Conservation (phyloP, 2,329 filamentous ascomycete species). For the Thelonectria olida region DNA sequence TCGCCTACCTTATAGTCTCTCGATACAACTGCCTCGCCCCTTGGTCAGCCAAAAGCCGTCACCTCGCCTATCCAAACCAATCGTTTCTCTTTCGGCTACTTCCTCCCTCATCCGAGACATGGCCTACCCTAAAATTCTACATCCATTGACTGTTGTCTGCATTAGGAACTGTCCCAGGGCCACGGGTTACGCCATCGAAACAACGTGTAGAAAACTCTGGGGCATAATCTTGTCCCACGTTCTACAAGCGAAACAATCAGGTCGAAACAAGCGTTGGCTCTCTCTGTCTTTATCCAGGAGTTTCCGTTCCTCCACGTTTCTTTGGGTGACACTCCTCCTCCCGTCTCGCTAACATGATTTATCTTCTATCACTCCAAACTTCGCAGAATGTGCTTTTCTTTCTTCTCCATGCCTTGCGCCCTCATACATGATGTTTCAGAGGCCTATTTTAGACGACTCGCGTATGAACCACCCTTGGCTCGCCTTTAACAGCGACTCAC, state of each 20-base stretch:
- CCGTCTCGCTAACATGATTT: not conserved
- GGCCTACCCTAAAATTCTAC: slow-evolving; percentile 13
- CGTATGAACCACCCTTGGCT: not conserved
- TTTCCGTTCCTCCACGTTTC: not conserved
- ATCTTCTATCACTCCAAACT: no score
- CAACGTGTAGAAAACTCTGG: not conserved
- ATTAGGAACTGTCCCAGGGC: slow-evolving; percentile 14
- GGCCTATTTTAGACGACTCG: not conserved
- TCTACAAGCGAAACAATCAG: not conserved
- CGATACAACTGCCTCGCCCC: not conserved
- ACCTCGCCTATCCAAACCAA: slow-evolving; percentile 36
- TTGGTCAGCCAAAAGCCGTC: not conserved
- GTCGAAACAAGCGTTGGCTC: slow-evolving; percentile 7
- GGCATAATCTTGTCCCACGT: slow-evolving; percentile 3
- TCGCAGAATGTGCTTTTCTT: not conserved
- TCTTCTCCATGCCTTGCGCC: not conserved
- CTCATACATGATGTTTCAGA: no score
- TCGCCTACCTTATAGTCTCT: not conserved
- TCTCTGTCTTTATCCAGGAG: no score
- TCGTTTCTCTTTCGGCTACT: slow-evolving; percentile 29
- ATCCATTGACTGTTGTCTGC: slow-evolving; percentile 11
- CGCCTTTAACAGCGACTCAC: not conserved
- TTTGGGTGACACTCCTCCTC: not conserved
- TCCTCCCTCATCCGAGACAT: slow-evolving; percentile 37
- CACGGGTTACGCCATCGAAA: slow-evolving; percentile 17